These are phyloP conservation scores for Penicillium sp. DNA, from an alignment of 2,329 filamentous ascomycete species.

Conservation along the genomic window DNA sequence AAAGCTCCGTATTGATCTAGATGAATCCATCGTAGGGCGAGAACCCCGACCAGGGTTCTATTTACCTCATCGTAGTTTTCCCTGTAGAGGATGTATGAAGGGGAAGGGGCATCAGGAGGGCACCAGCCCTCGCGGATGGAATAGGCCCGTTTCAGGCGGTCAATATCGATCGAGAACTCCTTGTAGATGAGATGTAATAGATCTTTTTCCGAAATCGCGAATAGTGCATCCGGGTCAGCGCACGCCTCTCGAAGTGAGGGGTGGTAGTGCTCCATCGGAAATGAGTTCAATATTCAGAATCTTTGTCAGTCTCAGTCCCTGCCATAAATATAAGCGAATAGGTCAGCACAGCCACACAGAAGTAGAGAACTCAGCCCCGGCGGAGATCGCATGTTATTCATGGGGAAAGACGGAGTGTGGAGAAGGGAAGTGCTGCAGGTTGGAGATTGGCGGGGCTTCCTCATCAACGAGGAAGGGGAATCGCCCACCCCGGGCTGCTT, in stretches of 20 bases:
- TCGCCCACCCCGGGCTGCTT: too few species aligned
- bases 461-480: too few species aligned
- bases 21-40: constrained; percentile 23
- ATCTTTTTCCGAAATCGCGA: constrained; percentile 3
- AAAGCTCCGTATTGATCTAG: constrained; percentile 15
- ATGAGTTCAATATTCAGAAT: neutral
- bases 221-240: constrained; percentile 10
- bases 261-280: constrained; percentile 3
- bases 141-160: constrained; percentile 19
- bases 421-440: too few species aligned
- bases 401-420: neutral
- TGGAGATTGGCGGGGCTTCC: neutral
- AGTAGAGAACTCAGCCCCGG: neutral
- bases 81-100: constrained; percentile 17
- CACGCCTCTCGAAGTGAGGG: constrained; percentile 10
- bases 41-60: constrained; percentile 15
- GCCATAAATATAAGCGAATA: neutral
- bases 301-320: too few species aligned
- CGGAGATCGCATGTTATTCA: too few species aligned
- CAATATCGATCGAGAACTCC: constrained; percentile 19
- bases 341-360: neutral
- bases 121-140: constrained; percentile 16
- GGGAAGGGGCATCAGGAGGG: constrained; percentile 4
- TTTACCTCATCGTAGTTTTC: constrained; percentile 22
- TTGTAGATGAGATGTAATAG: constrained; percentile 12